A percentile compares a stretch with the other conserved stretches of the same genome.
phyloP scores from a whole-genome alignment of 495 filamentous ascomycete species.

The Xylaria curta region DNA sequence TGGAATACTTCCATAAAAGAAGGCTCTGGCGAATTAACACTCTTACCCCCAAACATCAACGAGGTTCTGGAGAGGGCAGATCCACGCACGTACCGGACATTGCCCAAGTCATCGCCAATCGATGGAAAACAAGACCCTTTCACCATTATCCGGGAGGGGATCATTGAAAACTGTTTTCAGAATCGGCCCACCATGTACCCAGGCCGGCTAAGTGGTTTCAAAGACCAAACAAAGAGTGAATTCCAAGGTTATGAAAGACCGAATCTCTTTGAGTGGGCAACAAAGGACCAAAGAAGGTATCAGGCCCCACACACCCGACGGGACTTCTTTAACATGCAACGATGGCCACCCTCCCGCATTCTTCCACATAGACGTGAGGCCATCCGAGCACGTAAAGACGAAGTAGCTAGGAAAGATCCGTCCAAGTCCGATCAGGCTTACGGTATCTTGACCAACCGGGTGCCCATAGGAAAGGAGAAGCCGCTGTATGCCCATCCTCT shows the following conservation, averaged over 20 bases:
- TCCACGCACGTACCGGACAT: conserved; percentile 12
- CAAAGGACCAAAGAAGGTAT: conserved; percentile 35
- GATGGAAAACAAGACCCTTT: neutral
- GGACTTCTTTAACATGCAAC: conserved; percentile 37
- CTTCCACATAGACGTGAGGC: conserved; percentile 13
- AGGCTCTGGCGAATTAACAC: conserved; percentile 32
- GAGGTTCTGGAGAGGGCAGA: conserved; percentile 33
- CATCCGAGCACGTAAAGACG: conserved; percentile 31
- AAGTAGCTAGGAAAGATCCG: conserved; percentile 29
- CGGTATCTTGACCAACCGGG: conserved; percentile 35
- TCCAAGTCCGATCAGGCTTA: conserved; percentile 22
- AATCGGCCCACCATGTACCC: conserved; percentile 41
- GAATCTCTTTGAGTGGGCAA: conserved; percentile 43
- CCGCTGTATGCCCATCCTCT: conserved; percentile 12
- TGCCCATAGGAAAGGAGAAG: conserved; percentile 27
- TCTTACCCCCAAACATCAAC: conserved; percentile 29
- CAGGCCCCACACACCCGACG: conserved; percentile 35
- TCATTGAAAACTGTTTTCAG: conserved; percentile 39
- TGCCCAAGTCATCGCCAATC: conserved; percentile 8
- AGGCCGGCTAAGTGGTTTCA: conserved; percentile 26
- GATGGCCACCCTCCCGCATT: conserved; percentile 36
- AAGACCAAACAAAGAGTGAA: conserved; percentile 30
- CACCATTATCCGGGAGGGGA: conserved; percentile 37
- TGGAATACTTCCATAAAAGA: conserved; percentile 30
- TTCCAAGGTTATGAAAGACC: conserved; percentile 31